A percentile compares a stretch with the other conserved stretches of the same genome.
Evolutionary conservation across 306 rosid genomes (phyloP).

Genomic region (Gastrolobium villosum): DNA sequence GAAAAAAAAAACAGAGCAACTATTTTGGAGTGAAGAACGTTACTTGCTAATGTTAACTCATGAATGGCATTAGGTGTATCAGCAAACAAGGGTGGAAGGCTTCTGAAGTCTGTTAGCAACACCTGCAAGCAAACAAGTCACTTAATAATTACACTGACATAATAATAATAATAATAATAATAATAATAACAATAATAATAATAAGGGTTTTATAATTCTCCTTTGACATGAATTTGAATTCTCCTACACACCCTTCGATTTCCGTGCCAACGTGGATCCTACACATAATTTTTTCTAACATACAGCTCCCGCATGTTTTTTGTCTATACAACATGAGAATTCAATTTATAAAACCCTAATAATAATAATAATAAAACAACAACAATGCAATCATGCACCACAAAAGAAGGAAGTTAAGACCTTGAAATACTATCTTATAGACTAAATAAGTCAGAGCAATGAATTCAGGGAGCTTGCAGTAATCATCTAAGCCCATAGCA

Average conservation of each 20-base stretch:
- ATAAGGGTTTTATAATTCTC: no score
- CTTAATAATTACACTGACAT: background rate
- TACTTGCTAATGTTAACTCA: conserved; percentile 91
- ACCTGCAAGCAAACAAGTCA: conserved; percentile 62
- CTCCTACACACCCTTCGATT: no score
- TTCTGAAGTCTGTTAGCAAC: conserved; percentile 74
- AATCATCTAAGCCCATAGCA: background rate
- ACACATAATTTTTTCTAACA: no score
- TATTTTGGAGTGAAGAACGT: conserved; percentile 48
- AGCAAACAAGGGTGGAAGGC: conserved; percentile 95
- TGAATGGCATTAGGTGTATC: conserved; percentile 75
- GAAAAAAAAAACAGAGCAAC: background rate
- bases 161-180: background rate
- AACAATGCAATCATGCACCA: background rate
- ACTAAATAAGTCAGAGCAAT: background rate
- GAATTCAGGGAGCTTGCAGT: background rate
- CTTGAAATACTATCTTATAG: background rate
- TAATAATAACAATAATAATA: no score
- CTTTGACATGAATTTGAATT: no score
- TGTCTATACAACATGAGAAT: no score
- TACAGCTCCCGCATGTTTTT: no score
- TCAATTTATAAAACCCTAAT: no score
- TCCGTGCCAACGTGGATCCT: no score
- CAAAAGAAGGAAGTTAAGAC: conserved; percentile 14
- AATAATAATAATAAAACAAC: background rate